Evolutionary conservation across 306 rosid species (phyloP), one percentile per base, ranked within the genome.

Genomic region (Malus fusca): DNA sequence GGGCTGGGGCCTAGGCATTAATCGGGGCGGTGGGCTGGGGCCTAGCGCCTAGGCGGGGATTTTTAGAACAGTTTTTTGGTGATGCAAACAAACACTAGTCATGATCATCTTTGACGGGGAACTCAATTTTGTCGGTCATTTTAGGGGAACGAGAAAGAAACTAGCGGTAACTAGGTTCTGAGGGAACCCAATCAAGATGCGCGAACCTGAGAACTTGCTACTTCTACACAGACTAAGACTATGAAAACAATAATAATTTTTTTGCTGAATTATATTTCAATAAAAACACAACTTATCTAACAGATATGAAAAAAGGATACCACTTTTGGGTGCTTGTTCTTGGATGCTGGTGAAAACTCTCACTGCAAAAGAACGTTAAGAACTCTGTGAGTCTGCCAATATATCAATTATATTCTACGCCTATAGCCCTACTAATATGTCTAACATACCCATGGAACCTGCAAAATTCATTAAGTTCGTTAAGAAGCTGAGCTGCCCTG

Each of bases 401-500:
- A 74, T 31, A 82, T 60, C 51, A 23, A 25, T 71, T 61, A 42
- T 51, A 59, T 21, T 61, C 43, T 17, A 44, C 76, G 8, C 72
- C 78, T 68, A 66, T 4, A 82, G 77, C 28, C 70, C 48, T 73
- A 48, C 58, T 30, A 66, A 53, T 59, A 75, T 35, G 46, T 77
- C 68, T 52, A 79, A 79, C 97, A 78, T 88, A 95, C 97, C 99
- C 86, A 85, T 80, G 46, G 97, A 85, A 78, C 99, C 99, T 56
- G 83, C 98, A 84, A 85, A 89, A 80, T 92, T 95, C 97, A 92
- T 95, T 23, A 89, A 83, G 82, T 84, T 83, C n/a, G 99, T 96
- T 82, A 96, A 69, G 89, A 92, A 92, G 92, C 99, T 96, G 78
- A 96, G 99, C 86, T 96, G 91, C 78, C 98, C 99, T 3, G 99